A percentile compares a stretch with the other conserved stretches of the same genome.
These are phyloP conservation scores for Phytopythium mirpurense DNA, from an alignment of 352 stramenopile genomes.

Conservation along the genomic window DNA sequence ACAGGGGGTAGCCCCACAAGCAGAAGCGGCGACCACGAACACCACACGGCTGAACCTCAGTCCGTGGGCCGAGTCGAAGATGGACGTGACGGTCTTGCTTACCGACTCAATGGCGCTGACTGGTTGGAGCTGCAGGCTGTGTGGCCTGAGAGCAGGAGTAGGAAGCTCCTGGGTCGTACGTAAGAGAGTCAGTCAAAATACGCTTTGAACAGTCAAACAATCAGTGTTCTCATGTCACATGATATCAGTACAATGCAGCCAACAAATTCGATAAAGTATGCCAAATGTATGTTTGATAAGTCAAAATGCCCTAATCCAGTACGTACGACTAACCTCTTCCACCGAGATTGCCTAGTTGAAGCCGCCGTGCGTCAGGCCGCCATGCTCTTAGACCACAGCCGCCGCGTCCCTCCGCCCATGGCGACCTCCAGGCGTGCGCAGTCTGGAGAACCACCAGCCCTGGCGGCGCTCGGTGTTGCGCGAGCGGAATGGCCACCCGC, in stretches of 20 bases:
- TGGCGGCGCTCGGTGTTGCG: neutral
- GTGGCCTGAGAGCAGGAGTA: neutral
- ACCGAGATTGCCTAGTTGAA: too few relatives aligned
- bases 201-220: too few relatives aligned
- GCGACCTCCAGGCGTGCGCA: neutral
- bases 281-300: too few relatives aligned
- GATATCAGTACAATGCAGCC: too few relatives aligned
- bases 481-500: neutral
- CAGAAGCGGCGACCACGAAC: conserved; percentile 30
- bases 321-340: too few relatives aligned
- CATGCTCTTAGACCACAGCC: neutral
- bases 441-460: neutral
- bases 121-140: conserved; percentile 1
- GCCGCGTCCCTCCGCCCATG: too few relatives aligned
- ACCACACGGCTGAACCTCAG: conserved; percentile 33
- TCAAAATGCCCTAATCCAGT: too few relatives aligned
- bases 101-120: conserved; percentile 13
- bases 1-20: conserved; percentile 52
- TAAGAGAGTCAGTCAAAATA: conserved; percentile 19
- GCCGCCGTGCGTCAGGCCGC: neutral
- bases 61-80: conserved; percentile 26
- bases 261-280: too few relatives aligned
- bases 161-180: conserved; percentile 4
- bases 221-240: too few relatives aligned
- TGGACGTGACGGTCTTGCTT: conserved; percentile 22